These are phyloP conservation scores for Syzygium grande DNA, from an alignment of 345 rosid species.

Conservation along the genomic window DNA sequence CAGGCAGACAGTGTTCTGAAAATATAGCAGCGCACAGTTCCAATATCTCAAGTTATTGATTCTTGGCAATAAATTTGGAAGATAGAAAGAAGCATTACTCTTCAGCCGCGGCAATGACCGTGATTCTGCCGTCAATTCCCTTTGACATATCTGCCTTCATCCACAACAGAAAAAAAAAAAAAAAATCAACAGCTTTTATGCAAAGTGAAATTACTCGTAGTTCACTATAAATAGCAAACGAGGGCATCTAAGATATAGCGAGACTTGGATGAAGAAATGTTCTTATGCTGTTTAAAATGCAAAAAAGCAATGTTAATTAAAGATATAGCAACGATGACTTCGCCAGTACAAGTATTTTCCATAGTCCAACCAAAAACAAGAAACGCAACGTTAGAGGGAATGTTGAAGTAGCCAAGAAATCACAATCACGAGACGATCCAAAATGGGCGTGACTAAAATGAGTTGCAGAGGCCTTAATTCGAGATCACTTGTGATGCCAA, in stretches of 20 bases:
- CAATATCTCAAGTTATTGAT: not conserved
- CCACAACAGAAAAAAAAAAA: constrained; percentile 26
- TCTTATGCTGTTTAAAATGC: not conserved
- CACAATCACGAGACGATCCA: not conserved
- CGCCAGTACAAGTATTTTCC: not conserved
- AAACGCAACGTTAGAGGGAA: not conserved
- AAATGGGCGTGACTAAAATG: not conserved
- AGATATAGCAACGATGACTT: not conserved
- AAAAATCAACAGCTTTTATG: constrained; percentile 11
- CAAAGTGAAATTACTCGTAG: not conserved
- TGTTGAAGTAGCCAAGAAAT: not conserved
- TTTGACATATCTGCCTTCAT: constrained; percentile 76
- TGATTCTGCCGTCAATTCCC: constrained; percentile 19
- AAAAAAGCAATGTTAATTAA: not conserved
- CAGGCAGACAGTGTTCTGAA: not conserved
- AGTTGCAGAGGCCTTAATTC: not conserved
- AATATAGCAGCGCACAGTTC: not conserved
- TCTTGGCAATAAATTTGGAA: not conserved
- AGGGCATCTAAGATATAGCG: not conserved
- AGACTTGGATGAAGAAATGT: not conserved
- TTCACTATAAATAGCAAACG: not conserved
- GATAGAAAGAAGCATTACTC: constrained; percentile 34
- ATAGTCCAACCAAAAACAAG: not conserved
- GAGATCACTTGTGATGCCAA: not conserved
- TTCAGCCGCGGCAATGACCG: constrained; percentile 10